phyloP scores from a whole-genome alignment of 345 rosid genomes.

The Capsella bursapastoris region DNA sequence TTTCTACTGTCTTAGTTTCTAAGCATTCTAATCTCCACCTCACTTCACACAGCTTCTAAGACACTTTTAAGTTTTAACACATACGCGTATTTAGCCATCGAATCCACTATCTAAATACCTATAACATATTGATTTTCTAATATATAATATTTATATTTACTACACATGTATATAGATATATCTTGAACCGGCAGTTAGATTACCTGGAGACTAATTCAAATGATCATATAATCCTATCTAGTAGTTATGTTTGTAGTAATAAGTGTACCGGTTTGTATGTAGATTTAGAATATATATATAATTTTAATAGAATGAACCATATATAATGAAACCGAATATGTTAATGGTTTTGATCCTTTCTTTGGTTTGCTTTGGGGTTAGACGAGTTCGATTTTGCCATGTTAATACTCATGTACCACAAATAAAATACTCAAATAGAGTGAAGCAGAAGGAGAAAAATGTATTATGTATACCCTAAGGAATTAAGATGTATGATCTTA shows the following conservation, averaged over 20 bases:
- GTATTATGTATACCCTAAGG: slow-evolving; percentile 30
- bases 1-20: slow-evolving; percentile 35
- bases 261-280: no score
- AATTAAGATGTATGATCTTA: slow-evolving; percentile 37
- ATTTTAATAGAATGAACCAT: neutral
- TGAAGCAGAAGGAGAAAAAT: slow-evolving; percentile 20
- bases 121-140: no score
- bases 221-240: no score
- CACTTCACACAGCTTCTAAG: slow-evolving; percentile 36
- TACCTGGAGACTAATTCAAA: neutral
- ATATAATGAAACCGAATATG: neutral
- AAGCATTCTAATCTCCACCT: slow-evolving; percentile 40
- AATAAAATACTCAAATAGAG: slow-evolving; percentile 16
- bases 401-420: neutral
- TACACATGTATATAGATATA: neutral
- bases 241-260: no score
- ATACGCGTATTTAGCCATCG: slow-evolving; percentile 6
- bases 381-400: neutral
- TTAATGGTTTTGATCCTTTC: neutral
- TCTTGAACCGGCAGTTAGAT: neutral
- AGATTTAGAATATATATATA: no score
- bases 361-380: neutral
- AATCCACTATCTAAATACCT: slow-evolving; percentile 18
- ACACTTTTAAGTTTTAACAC: slow-evolving; percentile 33
- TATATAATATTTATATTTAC: no score